phyloP scores from a whole-genome alignment of 1,139 yeast genomes.

The Yamadazyma diddensiae region DNA sequence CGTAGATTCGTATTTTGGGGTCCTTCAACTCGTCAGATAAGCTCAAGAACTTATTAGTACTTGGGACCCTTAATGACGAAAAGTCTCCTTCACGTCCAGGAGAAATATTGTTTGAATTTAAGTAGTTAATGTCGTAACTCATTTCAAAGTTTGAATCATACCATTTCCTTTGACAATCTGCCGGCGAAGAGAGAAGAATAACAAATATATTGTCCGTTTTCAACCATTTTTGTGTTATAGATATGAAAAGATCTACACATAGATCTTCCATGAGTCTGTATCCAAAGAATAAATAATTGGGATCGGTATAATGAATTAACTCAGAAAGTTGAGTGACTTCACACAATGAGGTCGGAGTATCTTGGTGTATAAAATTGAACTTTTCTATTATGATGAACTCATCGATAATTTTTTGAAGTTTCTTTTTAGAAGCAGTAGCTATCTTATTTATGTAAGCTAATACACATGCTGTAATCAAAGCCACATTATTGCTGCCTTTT shows the following conservation, averaged over 20 bases:
- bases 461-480: slow-evolving; percentile 9
- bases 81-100: no score
- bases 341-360: slow-evolving; percentile 5
- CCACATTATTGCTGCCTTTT: slow-evolving; percentile 27
- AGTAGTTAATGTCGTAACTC: no score
- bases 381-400: slow-evolving; percentile 11
- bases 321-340: slow-evolving; percentile 11
- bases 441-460: slow-evolving; percentile 20
- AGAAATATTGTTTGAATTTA: no score
- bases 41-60: not conserved
- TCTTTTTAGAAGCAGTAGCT: slow-evolving; percentile 9
- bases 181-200: slow-evolving; percentile 7
- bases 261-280: slow-evolving; percentile 8
- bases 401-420: slow-evolving; percentile 22
- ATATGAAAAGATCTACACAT: slow-evolving; percentile 4
- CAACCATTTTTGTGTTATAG: slow-evolving; percentile 11
- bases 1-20: not conserved
- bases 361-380: slow-evolving; percentile 10
- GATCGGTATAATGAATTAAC: slow-evolving; percentile 8
- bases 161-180: not conserved
- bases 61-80: no score
- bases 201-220: slow-evolving; percentile 9
- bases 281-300: slow-evolving; percentile 11
- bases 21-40: not conserved
- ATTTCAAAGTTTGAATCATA: not conserved